Evolutionary conservation across 176 grass and related monocot genomes (phyloP).

Genomic region (Otatea glauca): DNA sequence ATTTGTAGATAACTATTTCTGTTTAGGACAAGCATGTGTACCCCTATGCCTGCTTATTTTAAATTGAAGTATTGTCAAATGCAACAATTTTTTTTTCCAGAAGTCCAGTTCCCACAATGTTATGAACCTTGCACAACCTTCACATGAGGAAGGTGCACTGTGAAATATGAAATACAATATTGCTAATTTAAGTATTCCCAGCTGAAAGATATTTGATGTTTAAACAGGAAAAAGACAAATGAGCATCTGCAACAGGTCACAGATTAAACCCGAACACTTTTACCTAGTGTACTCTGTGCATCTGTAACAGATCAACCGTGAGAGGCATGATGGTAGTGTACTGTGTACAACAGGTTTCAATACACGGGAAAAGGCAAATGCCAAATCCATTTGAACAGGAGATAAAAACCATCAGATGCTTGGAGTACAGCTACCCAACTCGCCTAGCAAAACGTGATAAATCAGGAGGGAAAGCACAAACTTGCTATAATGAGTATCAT

Average conservation of each 20-base stretch:
- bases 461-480: not conserved
- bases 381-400: conserved; percentile 23
- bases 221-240: not conserved
- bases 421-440: not conserved
- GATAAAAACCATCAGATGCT: not conserved
- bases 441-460: conserved; percentile 15
- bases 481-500: conserved; percentile 12
- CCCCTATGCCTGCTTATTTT: not conserved
- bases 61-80: not conserved
- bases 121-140: not conserved
- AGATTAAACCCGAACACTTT: not conserved
- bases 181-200: not conserved
- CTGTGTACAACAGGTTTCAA: not conserved
- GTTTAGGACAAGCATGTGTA: conserved; percentile 15
- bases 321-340: not conserved
- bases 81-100: not conserved
- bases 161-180: not conserved
- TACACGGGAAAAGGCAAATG: conserved; percentile 23
- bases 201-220: conserved; percentile 6
- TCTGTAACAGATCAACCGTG: conserved; percentile 27
- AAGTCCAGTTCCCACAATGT: not conserved
- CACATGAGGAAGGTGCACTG: not conserved
- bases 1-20: not conserved
- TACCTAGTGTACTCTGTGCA: conserved; percentile 1
- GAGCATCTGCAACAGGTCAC: not conserved